Base-by-base conservation (phyloP, 176 grass and related monocot genomes). In the Avena insularis region DNA sequence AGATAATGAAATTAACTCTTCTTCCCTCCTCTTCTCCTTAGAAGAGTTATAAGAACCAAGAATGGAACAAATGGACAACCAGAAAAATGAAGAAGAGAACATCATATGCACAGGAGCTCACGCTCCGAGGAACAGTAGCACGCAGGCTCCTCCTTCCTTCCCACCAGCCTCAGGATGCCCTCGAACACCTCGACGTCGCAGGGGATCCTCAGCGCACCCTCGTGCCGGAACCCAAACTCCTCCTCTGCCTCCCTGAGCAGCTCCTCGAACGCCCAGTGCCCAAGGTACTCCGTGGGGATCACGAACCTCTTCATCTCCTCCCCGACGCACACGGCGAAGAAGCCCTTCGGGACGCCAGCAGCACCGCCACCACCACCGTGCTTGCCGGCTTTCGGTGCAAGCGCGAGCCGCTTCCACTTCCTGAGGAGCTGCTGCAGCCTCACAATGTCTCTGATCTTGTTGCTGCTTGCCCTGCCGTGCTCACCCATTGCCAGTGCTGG, bases 261-360 rank as follows among this genome's bases (percentile, higher is more conserved):
- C 80, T 71, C 76, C 76, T 81, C 90, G 46, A 97, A 97, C 8
- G 92, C 92, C 83, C 84, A 80, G 81, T 94, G 95, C 11, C 88
- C 72, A 8, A 97, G 86, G 56, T 85, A 97, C 83, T 89, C 88
- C 2, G 92, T 97, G 35, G 95, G 92, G 77, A 97, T 93, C 31
- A 92, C 92, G 27, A 90, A 97, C 88, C 90, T 85, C 86, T 72
- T 91, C 95, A 92, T 91, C 86, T 92, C 88, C 81, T 89, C 86
- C 7, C 95, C 95, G n/a, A 94, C 86, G 14, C 83, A 97, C 62
- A 97, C 88, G 0, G 88, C 86, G 6, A 97, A 86, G 86, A 89
- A 97, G 27, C 94, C 94, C 81, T 77, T 92, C 0, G 88, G 88
- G 23, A 94, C 84, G 43, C 5, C 47, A 0, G 57, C 75, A 19